Evolutionary conservation across 2,329 filamentous ascomycete species (phyloP).

Genomic region (Fusarium agapanthi): DNA sequence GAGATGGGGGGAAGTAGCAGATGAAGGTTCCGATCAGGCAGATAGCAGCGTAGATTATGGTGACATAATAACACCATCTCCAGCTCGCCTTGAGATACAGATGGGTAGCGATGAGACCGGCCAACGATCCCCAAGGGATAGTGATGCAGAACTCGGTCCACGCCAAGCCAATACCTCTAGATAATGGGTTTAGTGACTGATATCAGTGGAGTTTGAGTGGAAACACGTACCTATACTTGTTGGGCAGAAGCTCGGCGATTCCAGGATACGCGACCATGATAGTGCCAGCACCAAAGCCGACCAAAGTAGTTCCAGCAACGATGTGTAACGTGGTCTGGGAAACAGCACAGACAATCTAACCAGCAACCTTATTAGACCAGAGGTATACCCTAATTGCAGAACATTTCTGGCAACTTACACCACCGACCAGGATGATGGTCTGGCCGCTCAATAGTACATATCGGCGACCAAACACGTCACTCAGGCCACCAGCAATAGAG

Average conservation of each 20-base stretch:
- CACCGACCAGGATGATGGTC: neutral
- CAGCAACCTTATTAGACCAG: neutral
- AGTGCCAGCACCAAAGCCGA: conserved; percentile 4
- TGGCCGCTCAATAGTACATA: conserved; percentile 1
- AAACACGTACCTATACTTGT: neutral
- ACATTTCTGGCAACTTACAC: neutral
- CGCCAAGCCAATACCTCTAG: conserved; percentile 3
- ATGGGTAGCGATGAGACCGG: conserved; percentile 2
- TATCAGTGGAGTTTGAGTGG: accelerated
- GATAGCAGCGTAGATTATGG: neutral
- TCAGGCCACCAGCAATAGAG: conserved; percentile 2
- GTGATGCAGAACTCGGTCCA: conserved; percentile 16
- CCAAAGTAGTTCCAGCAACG: conserved; percentile 2
- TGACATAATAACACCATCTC: conserved; percentile 19
- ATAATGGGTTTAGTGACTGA: neutral
- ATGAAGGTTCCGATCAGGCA: conserved; percentile 1
- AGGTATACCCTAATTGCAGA: accelerated
- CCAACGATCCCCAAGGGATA: neutral
- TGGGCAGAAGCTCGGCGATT: conserved; percentile 2
- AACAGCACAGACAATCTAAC: conserved; percentile 3
- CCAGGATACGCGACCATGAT: conserved; percentile 12
- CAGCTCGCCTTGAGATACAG: conserved; percentile 5
- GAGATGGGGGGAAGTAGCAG: conserved; percentile 11
- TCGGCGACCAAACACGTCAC: conserved; percentile 10
- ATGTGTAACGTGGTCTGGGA: neutral